Evolutionary conservation across 441 rosid genomes (phyloP), one percentile per base, ranked within the genome.

Genomic region (Francoa sonchifolia): DNA sequence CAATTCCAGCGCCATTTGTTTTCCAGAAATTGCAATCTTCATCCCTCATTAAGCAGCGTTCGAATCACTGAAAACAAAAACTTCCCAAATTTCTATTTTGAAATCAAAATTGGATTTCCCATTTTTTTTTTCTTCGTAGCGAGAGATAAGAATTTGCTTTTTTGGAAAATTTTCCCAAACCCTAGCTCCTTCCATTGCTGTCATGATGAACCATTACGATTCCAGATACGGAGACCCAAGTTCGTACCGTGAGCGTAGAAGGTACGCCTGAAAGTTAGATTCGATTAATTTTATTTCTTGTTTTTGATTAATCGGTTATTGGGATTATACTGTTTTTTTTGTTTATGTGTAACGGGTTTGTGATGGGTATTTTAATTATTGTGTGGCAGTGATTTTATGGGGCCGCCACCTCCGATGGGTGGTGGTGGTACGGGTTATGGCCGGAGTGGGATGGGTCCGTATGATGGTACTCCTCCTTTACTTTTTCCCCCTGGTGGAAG

Each of bases 231-330:
- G 72, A 39, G 98, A 85, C 46, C 95, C 93, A 0, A 61, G 67
- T 44, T 90, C 96, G 12, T 82, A 79, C 62, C 96, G 90, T 58
- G 72, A 71, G 33, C 86, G 94, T 18, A 68, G 92, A 48, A 74
- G 93, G 97, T 80, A 71, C 44, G 39, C 18, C 4, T 10, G 19
- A 6, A 19, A 8, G 1, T 19, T n/a, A 35, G 20, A 14, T 14
- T 19, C 20, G 15, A 7, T 35, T 35, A 29, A 1, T n/a, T 11
- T 31, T 36, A 46, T 37, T 19, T 23, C 27, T 8, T 23, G 10
- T 26, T 0, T n/a, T 33, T 25, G 4, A 23, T 23, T 5, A 0
- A 10, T 19, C 15, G n/a, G 3, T 27, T 13, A 32, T 25, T 21
- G 25, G 25, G 25, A 2, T 21, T 2, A 21, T 11, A 13, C 13